These are phyloP conservation scores for Phyllosticta ampelicida DNA, from an alignment of 2,329 filamentous ascomycete species.

Conservation along the genomic window DNA sequence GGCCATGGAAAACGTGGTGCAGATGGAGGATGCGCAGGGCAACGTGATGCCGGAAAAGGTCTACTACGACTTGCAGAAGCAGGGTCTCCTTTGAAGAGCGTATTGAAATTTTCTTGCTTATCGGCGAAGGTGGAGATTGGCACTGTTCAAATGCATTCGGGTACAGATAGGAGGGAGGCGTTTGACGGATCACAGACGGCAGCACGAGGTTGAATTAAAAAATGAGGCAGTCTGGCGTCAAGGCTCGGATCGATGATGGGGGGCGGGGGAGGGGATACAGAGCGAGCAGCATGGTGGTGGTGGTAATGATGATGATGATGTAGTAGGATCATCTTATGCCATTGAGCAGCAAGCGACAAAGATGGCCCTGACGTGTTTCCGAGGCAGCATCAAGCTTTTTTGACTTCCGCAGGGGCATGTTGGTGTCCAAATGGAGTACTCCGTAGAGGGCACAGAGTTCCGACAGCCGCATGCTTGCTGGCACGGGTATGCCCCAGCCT, in stretches of 20 bases:
- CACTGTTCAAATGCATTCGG: background rate
- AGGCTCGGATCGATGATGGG: background rate
- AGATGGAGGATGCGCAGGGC: conserved; percentile 96
- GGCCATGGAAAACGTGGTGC: conserved; percentile 73
- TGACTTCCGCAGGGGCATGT: too few relatives aligned
- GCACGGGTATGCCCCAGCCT: background rate
- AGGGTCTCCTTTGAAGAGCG: conserved; percentile 58
- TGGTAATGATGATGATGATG: background rate
- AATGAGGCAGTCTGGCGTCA: background rate
- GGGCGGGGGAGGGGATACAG: background rate
- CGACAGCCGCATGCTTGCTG: background rate
- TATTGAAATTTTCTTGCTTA: background rate
- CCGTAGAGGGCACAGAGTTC: too few relatives aligned
- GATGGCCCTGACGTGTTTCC: too few relatives aligned
- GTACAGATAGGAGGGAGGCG: background rate
- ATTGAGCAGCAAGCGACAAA: background rate
- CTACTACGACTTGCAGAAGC: conserved; percentile 88
- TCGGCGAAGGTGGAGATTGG: background rate
- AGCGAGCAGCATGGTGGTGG: background rate
- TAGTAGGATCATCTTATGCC: background rate
- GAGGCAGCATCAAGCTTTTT: too few relatives aligned
- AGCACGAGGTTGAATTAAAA: background rate
- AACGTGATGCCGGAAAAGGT: conserved; percentile 99
- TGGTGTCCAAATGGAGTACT: background rate
- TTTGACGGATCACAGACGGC: background rate